Conservation (phyloP, 352 stramenopile species). For the Globisporangium uncinulatum region DNA sequence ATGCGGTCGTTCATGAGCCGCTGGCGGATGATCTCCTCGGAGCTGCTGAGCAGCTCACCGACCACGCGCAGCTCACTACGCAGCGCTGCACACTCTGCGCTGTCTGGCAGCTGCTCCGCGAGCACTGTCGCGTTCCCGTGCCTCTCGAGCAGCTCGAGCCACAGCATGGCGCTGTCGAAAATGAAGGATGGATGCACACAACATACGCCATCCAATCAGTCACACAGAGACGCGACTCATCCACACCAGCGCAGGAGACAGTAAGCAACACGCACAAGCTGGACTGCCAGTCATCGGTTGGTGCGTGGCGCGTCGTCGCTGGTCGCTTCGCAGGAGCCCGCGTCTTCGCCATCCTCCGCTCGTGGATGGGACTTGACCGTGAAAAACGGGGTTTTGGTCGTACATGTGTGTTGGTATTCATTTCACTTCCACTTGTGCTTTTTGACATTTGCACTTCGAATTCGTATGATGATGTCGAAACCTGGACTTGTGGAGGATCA, state of each 20-base stretch:
- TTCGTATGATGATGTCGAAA: too few species aligned
- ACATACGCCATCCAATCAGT: neutral
- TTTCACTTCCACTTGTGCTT: too few species aligned
- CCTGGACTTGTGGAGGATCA: too few species aligned
- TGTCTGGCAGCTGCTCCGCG: slow-evolving; percentile 1
- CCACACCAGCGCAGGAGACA: too few species aligned
- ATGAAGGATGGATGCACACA: neutral
- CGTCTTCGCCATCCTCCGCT: neutral
- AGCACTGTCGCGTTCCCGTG: slow-evolving; percentile 3
- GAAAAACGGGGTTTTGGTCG: too few species aligned
- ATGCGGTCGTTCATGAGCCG: slow-evolving; percentile 1
- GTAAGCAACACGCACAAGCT: slow-evolving; percentile 11
- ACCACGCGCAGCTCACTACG: slow-evolving; percentile 3
- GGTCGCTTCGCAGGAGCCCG: neutral
- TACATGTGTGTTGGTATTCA: too few species aligned
- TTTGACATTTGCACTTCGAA: too few species aligned
- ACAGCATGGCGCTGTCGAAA: slow-evolving; percentile 7
- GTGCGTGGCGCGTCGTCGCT: neutral
- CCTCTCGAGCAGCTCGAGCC: slow-evolving; percentile 14
- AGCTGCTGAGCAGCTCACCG: slow-evolving; percentile 7
- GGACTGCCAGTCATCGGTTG: neutral
- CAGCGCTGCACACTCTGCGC: neutral
- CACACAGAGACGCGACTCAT: too few species aligned
- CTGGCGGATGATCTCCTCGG: slow-evolving; percentile 14
- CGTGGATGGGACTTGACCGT: neutral